Evolutionary conservation across 2,329 filamentous ascomycete species (phyloP).

Genomic region (Aspergillus phoenicis): DNA sequence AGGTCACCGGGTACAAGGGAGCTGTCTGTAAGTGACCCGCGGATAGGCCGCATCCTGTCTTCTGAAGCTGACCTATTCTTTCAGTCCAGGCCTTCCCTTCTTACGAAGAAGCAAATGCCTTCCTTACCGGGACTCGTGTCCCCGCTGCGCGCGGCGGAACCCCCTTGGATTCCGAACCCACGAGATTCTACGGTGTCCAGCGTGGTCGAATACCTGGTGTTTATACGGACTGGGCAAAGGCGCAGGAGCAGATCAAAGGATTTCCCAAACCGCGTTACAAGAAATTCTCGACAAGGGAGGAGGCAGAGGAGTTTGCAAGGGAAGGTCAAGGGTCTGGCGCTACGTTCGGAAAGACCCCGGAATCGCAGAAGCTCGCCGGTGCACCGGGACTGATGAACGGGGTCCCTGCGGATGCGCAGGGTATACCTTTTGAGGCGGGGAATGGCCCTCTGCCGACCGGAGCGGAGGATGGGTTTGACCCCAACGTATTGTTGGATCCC

Average conservation of each 20-base stretch:
- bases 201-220: conserved; percentile 62
- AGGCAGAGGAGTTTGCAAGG: conserved; percentile 76
- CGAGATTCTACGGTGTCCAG: conserved; percentile 64
- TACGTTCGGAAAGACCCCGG: conserved; percentile 31
- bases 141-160: conserved; percentile 38
- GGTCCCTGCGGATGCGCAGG: conserved; percentile 46
- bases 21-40: conserved; percentile 63
- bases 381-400: conserved; percentile 45
- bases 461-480: conserved; percentile 64
- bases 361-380: conserved; percentile 36
- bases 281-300: conserved; percentile 66
- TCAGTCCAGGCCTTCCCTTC: conserved; percentile 79
- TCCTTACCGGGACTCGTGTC: conserved; percentile 64
- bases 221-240: conserved; percentile 69
- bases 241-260: conserved; percentile 71
- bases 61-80: neutral
- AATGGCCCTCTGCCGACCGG: conserved; percentile 58
- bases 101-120: conserved; percentile 75
- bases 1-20: conserved; percentile 65
- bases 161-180: conserved; percentile 38
- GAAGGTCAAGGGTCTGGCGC: conserved; percentile 37
- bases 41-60: neutral
- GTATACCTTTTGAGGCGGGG: conserved; percentile 53
- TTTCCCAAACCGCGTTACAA: conserved; percentile 70
- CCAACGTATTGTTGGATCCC: conserved; percentile 58